Evolutionary conservation across 768 basidiomycete species (phyloP).

Genomic region (Terana coerulea): DNA sequence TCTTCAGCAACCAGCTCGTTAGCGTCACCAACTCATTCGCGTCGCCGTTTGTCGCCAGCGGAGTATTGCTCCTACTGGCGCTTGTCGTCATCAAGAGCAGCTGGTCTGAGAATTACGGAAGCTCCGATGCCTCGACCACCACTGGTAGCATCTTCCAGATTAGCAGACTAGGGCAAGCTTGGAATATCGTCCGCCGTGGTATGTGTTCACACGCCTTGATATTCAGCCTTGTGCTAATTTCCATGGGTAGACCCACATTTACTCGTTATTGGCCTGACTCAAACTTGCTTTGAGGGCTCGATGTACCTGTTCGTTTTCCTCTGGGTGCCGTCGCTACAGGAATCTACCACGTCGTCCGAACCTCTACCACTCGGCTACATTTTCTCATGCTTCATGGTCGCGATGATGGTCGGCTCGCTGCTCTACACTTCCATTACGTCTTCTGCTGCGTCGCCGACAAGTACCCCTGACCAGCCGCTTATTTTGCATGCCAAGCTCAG

Average conservation of each 20-base stretch:
- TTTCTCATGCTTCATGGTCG: constrained; percentile 78
- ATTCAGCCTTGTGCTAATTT: background rate
- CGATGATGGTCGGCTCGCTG: constrained; percentile 78
- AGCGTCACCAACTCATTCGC: constrained; percentile 45
- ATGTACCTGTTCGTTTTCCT: constrained; percentile 86
- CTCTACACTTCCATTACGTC: constrained; percentile 52
- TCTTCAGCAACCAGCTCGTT: constrained; percentile 65
- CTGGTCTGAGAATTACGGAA: constrained; percentile 74
- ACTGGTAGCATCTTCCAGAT: constrained; percentile 40
- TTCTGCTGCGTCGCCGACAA: constrained; percentile 5
- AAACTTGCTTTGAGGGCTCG: constrained; percentile 81
- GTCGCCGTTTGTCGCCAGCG: constrained; percentile 67
- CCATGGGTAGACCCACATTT: constrained; percentile 49
- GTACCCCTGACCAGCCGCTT: constrained; percentile 47
- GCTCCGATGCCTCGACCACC: constrained; percentile 24
- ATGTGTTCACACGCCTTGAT: background rate
- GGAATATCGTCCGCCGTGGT: constrained; percentile 54
- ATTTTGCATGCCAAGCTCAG: constrained; percentile 65
- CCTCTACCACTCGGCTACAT: constrained; percentile 72
- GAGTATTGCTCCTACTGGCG: constrained; percentile 45
- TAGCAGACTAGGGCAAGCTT: constrained; percentile 50
- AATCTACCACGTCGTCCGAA: constrained; percentile 38
- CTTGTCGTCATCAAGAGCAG: constrained; percentile 52
- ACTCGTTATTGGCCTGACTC: constrained; percentile 63
- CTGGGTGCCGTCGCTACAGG: constrained; percentile 77